Evolutionary conservation across 2,329 filamentous ascomycete species (phyloP), one percentile per base, ranked within the genome.

Genomic region (Zasmidium cellare): DNA sequence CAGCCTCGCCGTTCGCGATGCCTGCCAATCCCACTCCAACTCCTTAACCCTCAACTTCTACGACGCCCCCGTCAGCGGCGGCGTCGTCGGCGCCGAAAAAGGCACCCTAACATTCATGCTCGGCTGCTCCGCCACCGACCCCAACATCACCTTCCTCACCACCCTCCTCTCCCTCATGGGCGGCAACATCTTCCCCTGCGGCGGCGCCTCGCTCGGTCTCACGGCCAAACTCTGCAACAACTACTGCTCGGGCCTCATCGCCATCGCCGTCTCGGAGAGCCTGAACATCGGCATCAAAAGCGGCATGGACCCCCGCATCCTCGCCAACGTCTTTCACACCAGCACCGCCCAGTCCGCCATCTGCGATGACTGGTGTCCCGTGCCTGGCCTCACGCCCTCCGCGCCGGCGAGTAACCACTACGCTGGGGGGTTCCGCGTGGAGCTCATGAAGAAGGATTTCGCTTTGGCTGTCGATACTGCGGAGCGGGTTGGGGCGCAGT

Each of bases 201-300:
- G 84, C 2, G 82, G 78, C 0, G 77, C 81, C 0, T 80, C 79
- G 0, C 74, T 85, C 0, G 83, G 84, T 0, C 76, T 87, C 2
- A 79, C 82, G 0, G 82, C 84, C 0, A 87, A 86, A 69, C 71
- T 86, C 5, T 83, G 79, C 55, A 87, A 87, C 66, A 87, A 87
- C 64, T 87, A 87, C 68, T 76, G 81, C 50, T 84, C 80, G 0
- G 83, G 82, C 1, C 72, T 85, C 20, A 85, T 86, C 57, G 80
- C 83, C 5, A 83, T 87, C 53, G 83, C 83, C 0, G 78, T 76
- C 46, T 77, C 81, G 0, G 84, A 87, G 67, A 82, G 83, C 1
- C 80, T 86, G 75, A 80, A 85, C 58, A 83, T 87, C 69, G 83
- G 83, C 0, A 86, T 87, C 74, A 72, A 76, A 1, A 77, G 80